Conservation (phyloP, 2,329 filamentous ascomycete genomes). For the Sclerotinia nivalis region DNA sequence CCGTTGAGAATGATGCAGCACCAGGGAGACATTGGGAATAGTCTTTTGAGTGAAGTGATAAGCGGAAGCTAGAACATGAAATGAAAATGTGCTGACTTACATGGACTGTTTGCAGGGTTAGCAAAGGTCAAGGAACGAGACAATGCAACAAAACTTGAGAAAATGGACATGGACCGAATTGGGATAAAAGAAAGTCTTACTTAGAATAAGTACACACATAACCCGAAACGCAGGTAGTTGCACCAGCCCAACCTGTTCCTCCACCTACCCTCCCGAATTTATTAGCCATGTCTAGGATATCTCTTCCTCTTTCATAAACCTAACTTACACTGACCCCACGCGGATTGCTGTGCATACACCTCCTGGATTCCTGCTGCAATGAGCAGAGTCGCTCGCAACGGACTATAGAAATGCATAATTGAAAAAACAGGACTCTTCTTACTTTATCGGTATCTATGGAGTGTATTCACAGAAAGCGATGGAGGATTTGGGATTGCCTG, state of each 20-base stretch:
- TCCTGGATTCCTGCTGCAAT: conserved; percentile 5
- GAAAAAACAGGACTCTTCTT: background rate
- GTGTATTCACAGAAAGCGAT: background rate
- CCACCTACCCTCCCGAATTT: conserved; percentile 28
- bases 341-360: conserved; percentile 31
- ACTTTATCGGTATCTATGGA: background rate
- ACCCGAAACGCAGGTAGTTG: conserved; percentile 35
- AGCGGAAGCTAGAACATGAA: background rate
- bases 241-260: conserved; percentile 33
- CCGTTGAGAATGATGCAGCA: conserved; percentile 30
- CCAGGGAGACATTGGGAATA: conserved; percentile 45
- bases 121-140: background rate
- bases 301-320: background rate
- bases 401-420: conserved; percentile 1
- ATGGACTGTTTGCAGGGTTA: conserved; percentile 3
- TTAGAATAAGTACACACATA: conserved; percentile 38
- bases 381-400: conserved; percentile 7
- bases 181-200: conserved; percentile 25
- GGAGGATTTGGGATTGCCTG: background rate
- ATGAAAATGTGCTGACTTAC: conserved; percentile 36
- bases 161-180: background rate
- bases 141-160: background rate
- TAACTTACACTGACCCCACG: conserved; percentile 27
- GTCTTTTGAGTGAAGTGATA: conserved; percentile 3
- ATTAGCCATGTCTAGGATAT: background rate